Evolutionary conservation across 331 rosid genomes (phyloP).

Genomic region (Malus hybrid): DNA sequence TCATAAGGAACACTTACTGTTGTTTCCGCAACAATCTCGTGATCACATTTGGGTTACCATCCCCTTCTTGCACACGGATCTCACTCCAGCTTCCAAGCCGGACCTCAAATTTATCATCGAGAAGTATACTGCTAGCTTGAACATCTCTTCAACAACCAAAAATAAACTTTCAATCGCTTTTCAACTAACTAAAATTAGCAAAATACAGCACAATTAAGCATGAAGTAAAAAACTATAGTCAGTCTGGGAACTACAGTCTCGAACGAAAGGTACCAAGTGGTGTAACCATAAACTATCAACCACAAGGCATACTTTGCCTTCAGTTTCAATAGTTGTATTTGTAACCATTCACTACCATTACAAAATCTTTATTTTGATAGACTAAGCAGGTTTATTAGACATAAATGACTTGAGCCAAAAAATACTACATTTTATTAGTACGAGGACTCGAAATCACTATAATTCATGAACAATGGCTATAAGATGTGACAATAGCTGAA

Average conservation of each 20-base stretch:
- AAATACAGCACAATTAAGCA: background rate
- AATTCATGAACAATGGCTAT: background rate
- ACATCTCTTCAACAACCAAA: conserved; percentile 57
- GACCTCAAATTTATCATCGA: conserved; percentile 93
- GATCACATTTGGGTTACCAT: conserved; percentile 53
- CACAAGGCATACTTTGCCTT: background rate
- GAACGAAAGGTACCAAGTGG: no score
- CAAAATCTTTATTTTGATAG: background rate
- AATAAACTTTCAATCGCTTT: conserved; percentile 12
- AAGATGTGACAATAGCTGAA: background rate
- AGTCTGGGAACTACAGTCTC: background rate
- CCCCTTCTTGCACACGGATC: conserved; percentile 62
- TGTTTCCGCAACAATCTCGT: conserved; percentile 69
- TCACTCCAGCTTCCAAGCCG: conserved; percentile 93
- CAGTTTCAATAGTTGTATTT: background rate
- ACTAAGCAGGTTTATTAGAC: background rate
- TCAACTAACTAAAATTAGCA: background rate
- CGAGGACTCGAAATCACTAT: background rate
- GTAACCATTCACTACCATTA: background rate
- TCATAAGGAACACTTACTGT: conserved; percentile 41
- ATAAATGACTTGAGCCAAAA: background rate
- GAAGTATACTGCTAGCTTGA: conserved; percentile 92
- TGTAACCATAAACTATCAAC: no score
- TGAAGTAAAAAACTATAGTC: background rate
- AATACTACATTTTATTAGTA: background rate